phyloP scores from a whole-genome alignment of 768 basidiomycete genomes.

The Pisolithus tinctorius region DNA sequence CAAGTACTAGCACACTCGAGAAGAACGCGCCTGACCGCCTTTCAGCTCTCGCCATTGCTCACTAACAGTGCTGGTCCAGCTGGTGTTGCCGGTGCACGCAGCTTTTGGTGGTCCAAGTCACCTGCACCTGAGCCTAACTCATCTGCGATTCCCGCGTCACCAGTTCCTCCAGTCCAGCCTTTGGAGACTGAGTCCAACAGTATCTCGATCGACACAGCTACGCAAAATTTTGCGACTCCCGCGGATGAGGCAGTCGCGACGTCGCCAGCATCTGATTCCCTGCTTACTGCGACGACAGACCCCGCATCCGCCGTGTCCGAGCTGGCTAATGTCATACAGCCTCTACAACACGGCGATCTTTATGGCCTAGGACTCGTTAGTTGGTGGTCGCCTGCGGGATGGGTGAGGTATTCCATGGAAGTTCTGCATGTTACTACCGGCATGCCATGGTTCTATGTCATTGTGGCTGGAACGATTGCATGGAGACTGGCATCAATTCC shows the following conservation, averaged over 20 bases:
- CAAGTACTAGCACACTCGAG: conserved; percentile 3
- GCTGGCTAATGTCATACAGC: conserved; percentile 28
- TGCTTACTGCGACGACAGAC: conserved; percentile 5
- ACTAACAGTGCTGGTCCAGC: conserved; percentile 1
- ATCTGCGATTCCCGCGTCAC: background rate
- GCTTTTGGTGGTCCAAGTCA: conserved; percentile 28
- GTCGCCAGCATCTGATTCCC: conserved; percentile 1
- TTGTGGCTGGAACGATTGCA: conserved; percentile 55
- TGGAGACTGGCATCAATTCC: conserved; percentile 60
- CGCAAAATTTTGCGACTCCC: background rate
- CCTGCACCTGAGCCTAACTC: background rate
- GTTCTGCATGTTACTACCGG: conserved; percentile 60
- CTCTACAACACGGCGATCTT: conserved; percentile 68
- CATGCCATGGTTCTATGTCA: conserved; percentile 81
- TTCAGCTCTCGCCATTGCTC: conserved; percentile 5
- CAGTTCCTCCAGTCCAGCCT: conserved; percentile 6
- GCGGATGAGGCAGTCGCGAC: background rate
- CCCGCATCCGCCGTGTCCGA: conserved; percentile 13
- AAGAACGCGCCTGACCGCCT: conserved; percentile 1
- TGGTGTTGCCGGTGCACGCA: conserved; percentile 15
- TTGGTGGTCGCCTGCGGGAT: conserved; percentile 65
- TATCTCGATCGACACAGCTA: background rate
- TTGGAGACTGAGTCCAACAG: background rate
- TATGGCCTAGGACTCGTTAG: conserved; percentile 56
- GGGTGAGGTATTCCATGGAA: conserved; percentile 59